Evolutionary conservation across 2,329 filamentous ascomycete genomes (phyloP), one percentile per base, ranked within the genome.

Genomic region (Alternaria postmessia): DNA sequence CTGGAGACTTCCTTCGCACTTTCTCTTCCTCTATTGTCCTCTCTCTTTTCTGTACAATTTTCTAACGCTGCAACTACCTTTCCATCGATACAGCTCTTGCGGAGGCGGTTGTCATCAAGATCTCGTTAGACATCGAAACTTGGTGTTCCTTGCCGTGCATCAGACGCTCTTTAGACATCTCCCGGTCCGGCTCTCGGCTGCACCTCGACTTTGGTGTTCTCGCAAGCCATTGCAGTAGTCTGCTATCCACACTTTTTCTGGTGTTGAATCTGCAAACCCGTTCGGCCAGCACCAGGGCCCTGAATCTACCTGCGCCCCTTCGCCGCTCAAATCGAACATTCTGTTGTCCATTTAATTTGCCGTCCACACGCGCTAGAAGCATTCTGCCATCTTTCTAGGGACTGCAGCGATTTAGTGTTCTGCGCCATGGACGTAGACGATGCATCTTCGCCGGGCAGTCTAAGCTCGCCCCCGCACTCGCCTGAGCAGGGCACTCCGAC

Each of bases 381-480:
- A 12, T 26, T n/a, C 18, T 30, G 20, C 22, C 41, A 22, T 24
- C 28, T 22, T n/a, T 36, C 26, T 41, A 32, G 47, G n/a, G 12
- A 28, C 47, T 48, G 54, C 26, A 36, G 24, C 7, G 22, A 58
- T 64, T 59, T 51, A 44, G 64, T 67, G 34, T 68, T 66, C 59
- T 49, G 62, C 67, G 64, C 67, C 49, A 78, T 77, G 76, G 73
- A 74, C 55, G 61, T 61, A 42, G 69, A 74, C 47, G 74, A 70
- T 65, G 72, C 73, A 38, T 77, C 73, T 51, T 78, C 76, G 62
- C 73, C 74, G 28, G 76, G 73, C 56, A 75, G 73, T 66, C 67
- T 77, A 57, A 76, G 76, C 64, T 78, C 75, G 49, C 73, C 75
- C 38, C 77, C 77, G 54, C 75, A 78, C 70, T 78, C 75, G 70